A percentile compares a stretch with the other conserved stretches of the same genome.
phyloP scores from a whole-genome alignment of 2,329 filamentous ascomycete genomes.

The Coleophoma eucalyptorum region DNA sequence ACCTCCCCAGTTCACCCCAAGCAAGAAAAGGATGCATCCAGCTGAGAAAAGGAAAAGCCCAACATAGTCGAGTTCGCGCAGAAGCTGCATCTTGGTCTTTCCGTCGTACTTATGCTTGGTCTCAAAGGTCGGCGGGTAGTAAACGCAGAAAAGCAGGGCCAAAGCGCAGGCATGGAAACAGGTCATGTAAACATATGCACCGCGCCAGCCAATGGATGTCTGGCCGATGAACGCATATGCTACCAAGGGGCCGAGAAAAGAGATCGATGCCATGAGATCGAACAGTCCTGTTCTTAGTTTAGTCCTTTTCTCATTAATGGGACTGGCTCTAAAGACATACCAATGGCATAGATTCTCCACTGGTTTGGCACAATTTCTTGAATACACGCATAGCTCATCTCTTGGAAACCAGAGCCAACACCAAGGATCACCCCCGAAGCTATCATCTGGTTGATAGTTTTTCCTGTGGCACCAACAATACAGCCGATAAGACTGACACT shows the following conservation, averaged over 20 bases:
- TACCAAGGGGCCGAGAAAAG: conserved; percentile 15
- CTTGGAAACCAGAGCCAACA: conserved; percentile 34
- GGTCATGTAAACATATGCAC: conserved; percentile 30
- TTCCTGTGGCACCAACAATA: conserved; percentile 34
- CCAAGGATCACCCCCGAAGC: conserved; percentile 35
- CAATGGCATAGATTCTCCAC: conserved; percentile 19
- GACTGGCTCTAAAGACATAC: background rate
- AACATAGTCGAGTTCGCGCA: conserved; percentile 40
- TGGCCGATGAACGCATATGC: conserved; percentile 29
- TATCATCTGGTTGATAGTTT: conserved; percentile 36
- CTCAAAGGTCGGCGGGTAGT: conserved; percentile 38
- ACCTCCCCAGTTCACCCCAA: conserved; percentile 26
- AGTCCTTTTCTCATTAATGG: background rate
- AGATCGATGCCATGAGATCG: conserved; percentile 2
- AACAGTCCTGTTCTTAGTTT: background rate
- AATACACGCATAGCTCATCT: conserved; percentile 30
- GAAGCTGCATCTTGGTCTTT: conserved; percentile 29
- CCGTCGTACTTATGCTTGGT: conserved; percentile 30
- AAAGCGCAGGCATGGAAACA: conserved; percentile 22
- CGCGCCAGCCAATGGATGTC: conserved; percentile 23
- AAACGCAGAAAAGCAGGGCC: conserved; percentile 35
- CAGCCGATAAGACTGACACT: conserved; percentile 29
- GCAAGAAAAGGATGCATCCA: conserved; percentile 22
- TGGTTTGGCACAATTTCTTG: conserved; percentile 34
- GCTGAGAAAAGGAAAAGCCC: conserved; percentile 33